Base-by-base conservation (phyloP, 805 yeast genomes). In the Cyberlindnera misumaiensis region DNA sequence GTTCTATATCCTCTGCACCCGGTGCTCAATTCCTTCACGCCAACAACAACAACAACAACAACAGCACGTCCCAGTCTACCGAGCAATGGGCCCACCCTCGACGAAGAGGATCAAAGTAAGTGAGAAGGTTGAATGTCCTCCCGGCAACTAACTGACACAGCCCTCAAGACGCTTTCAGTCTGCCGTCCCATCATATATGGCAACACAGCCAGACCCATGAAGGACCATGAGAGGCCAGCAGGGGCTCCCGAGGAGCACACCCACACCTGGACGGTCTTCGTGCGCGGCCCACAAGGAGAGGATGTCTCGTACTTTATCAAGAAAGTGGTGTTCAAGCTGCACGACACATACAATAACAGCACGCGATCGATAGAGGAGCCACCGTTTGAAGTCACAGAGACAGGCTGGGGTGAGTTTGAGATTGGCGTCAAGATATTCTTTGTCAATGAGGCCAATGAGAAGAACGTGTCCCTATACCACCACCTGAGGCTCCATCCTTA, bases 321-420 rank as follows among this genome's bases (percentile, higher is more conserved):
- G 55, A 82, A 85, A 59, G 97, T 93, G 1, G 90, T 89, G 0
- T 93, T 90, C 68, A 93, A 93, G 57, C 67, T 93, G 16, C 98
- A 93, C 60, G 98, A 93, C 47, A 93, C 98, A 1, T 93, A 90
- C 52, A 82, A 80, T 15, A 85, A 80, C 50, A 76, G 96, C 2
- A 77, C 87, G n/a, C 67, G 99, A 39, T 73, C 93, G 2, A 70
- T 90, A 12, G 97, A 93, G 45, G 58, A 68, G 24, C 97, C 97
- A 2, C 98, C 98, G 0, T 93, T 83, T 53, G 95, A 88, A 58
- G 87, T 93, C 22, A 83, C 95, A 2, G 99, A 93, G 55, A 85
- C 97, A 0, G 99, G 99, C 0, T 93, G 99, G 99, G 99, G 99
- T 48, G 99, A 93, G 60, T 93, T 93, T 61, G 99, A 93, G 55